Evolutionary conservation across 2,329 filamentous ascomycete genomes (phyloP).

Genomic region (Ceratocystis variospora): DNA sequence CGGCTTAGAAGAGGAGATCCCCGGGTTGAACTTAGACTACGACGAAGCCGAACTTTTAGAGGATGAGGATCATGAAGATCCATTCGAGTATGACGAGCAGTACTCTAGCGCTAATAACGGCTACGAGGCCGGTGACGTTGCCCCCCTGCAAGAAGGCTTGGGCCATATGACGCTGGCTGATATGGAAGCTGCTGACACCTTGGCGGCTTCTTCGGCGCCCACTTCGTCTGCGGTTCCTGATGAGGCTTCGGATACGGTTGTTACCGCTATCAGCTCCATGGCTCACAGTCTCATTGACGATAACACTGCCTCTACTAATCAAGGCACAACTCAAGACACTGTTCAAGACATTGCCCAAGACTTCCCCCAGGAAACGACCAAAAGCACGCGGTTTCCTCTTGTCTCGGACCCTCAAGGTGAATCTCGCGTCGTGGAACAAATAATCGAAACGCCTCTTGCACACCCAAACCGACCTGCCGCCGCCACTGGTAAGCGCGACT

Average conservation of each 20-base stretch:
- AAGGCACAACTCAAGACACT: neutral
- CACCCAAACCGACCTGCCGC: neutral
- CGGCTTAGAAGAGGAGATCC: slow-evolving; percentile 53
- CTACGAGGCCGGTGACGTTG: slow-evolving; percentile 29
- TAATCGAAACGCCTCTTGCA: slow-evolving; percentile 5
- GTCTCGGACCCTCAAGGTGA: neutral
- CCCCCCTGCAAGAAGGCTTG: slow-evolving; percentile 29
- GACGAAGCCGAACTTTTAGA: slow-evolving; percentile 32
- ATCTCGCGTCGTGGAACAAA: slow-evolving; percentile 10
- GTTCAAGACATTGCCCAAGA: neutral
- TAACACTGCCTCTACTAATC: neutral
- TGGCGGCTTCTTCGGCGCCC: neutral
- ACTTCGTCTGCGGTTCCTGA: too few species aligned
- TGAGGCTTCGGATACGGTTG: neutral
- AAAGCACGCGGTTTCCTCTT: neutral
- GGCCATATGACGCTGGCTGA: slow-evolving; percentile 19
- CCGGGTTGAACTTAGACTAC: slow-evolving; percentile 39
- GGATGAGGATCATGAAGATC: slow-evolving; percentile 24
- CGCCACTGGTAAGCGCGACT: slow-evolving; percentile 5
- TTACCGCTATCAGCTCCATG: neutral
- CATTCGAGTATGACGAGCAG: slow-evolving; percentile 24
- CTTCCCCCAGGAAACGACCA: neutral
- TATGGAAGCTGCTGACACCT: slow-evolving; percentile 8
- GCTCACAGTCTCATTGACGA: neutral
- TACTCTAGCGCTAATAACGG: slow-evolving; percentile 22